Evolutionary conservation across 306 rosid species (phyloP).

Genomic region (Pyrus pyrifolia): DNA sequence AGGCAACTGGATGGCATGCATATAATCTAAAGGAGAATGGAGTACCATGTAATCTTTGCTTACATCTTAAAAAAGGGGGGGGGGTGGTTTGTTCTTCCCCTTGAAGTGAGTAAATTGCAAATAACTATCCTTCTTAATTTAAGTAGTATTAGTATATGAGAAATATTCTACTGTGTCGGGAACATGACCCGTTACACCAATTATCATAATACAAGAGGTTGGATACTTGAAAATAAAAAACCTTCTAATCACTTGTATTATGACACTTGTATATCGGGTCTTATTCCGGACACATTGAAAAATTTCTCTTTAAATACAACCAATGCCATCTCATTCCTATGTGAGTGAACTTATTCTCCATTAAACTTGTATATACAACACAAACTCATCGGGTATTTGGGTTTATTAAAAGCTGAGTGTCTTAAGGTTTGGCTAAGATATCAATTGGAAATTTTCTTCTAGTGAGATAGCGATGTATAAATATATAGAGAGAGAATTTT

Average conservation of each 20-base stretch:
- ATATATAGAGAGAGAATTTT: constrained; percentile 3
- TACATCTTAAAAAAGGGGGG: not conserved
- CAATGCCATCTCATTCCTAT: constrained; percentile 7
- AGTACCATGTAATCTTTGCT: not conserved
- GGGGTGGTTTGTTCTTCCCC: not conserved
- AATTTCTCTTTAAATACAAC: not conserved
- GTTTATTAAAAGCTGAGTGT: constrained; percentile 3
- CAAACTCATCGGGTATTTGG: constrained; percentile 11
- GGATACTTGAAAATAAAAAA: too few relatives aligned
- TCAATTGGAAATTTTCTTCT: constrained; percentile 19
- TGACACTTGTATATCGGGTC: too few relatives aligned
- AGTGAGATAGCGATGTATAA: not conserved
- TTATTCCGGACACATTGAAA: too few relatives aligned
- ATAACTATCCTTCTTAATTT: constrained; percentile 13
- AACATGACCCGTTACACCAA: too few relatives aligned
- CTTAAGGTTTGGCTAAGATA: not conserved
- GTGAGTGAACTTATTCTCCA: constrained; percentile 39
- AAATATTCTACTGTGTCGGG: too few relatives aligned
- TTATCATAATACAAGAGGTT: too few relatives aligned
- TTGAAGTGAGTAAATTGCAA: constrained; percentile 14
- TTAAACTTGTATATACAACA: constrained; percentile 19
- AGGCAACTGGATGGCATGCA: constrained; percentile 1
- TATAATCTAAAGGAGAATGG: not conserved
- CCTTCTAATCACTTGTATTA: too few relatives aligned
- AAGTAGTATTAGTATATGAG: constrained; percentile 6